Conservation (phyloP, 2,329 filamentous ascomycete genomes). For the Dothiorella sarmentorum region DNA sequence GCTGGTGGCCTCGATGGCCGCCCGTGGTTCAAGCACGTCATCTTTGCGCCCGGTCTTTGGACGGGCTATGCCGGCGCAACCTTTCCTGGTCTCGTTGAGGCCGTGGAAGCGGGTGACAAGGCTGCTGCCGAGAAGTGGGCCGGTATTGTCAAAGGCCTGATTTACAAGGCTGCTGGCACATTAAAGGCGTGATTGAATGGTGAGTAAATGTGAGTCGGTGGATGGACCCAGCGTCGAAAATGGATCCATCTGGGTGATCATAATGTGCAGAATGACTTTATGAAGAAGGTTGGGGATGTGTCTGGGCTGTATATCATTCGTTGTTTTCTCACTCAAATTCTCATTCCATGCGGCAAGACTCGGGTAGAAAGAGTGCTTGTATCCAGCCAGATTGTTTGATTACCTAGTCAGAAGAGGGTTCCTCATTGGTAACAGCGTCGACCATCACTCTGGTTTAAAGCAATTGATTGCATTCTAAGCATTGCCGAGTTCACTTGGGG, state of each 20-base stretch:
- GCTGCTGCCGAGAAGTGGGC: slow-evolving; percentile 41
- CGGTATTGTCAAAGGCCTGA: slow-evolving; percentile 36
- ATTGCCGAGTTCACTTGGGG: too few relatives aligned
- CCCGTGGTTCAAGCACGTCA: slow-evolving; percentile 90
- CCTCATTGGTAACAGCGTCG: too few relatives aligned
- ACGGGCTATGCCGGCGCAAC: slow-evolving; percentile 80
- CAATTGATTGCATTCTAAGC: too few relatives aligned
- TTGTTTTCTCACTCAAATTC: too few relatives aligned
- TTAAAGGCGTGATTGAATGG: slow-evolving; percentile 31
- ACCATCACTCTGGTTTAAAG: too few relatives aligned
- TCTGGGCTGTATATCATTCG: too few relatives aligned
- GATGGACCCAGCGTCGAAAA: not conserved
- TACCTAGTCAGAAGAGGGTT: too few relatives aligned
- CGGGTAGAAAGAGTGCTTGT: too few relatives aligned
- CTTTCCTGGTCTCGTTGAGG: slow-evolving; percentile 63
- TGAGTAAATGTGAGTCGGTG: not conserved
- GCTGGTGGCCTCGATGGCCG: slow-evolving; percentile 72
- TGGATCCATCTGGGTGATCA: not conserved
- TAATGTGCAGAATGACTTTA: not conserved
- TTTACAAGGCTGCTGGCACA: slow-evolving; percentile 35
- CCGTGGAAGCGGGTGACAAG: slow-evolving; percentile 51
- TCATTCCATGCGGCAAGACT: too few relatives aligned
- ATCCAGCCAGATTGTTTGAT: too few relatives aligned
- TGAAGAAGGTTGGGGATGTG: not conserved
- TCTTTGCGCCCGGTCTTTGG: slow-evolving; percentile 89